Evolutionary conservation across 129 eudicot genomes (phyloP), one percentile per base, ranked within the genome.

Genomic region (Pulicaria dysenterica): DNA sequence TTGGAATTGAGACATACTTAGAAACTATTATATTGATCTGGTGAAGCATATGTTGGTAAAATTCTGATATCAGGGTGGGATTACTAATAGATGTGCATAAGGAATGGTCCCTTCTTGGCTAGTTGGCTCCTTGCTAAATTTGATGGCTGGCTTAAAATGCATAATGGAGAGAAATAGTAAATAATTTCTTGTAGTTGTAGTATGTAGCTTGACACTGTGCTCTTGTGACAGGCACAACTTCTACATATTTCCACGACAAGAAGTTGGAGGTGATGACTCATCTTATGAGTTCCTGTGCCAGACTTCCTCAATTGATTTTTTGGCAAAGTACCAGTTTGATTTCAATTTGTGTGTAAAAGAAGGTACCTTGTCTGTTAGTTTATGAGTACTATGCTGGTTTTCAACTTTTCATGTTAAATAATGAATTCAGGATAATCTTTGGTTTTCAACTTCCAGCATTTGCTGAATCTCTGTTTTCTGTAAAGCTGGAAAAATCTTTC

Each of bases 321-420:
- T 95, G 91, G 93, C 99, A 2, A 84, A 78, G 78, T 84, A 88
- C 79, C 96, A 88, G 70, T 95, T 95, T 75, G 97, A 95, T 86
- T 95, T 95, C 84, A 95, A 95, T 46, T 4, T 75, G 68, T 95
- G 97, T 69, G 72, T 95, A 24, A 78, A 81, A 56, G 90, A 95
- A 84, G 99, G 99, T 95, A 79, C 7, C 7, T 31, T 59, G 17
- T 24, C 49, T 63, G 17, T 58, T 48, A 13, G 24, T 15, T 49
- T 77, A 59, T 31, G 41, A 65, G 39, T 65, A 34, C 1, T 44
- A 41, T 64, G 57, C 38, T 41, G 49, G 8, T 54, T 65, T 69
- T 24, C 31, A 24, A 24, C 31, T 24, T 24, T 24, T 54, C 12
- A 51, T 74, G 45, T 55, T 5, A n/a, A 53, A 39, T 50, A 7